phyloP scores from a whole-genome alignment of 139 green algal species.

The Diplosphaera chodatii region DNA sequence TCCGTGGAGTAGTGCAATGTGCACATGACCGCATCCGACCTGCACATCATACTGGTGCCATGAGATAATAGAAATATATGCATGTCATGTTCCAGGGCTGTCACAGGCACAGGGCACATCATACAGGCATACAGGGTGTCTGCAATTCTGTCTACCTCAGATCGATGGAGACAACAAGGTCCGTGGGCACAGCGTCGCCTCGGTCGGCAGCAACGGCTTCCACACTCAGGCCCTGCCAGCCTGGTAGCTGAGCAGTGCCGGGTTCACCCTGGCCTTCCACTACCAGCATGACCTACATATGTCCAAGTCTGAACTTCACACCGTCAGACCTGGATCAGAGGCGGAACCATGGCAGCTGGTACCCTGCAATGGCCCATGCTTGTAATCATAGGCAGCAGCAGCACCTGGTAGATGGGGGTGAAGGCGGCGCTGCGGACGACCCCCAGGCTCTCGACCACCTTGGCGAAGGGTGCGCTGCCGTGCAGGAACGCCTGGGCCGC shows the following conservation, averaged over 20 bases:
- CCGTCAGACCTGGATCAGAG: too few relatives aligned
- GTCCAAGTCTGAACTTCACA: too few relatives aligned
- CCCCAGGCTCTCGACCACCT: slow-evolving; percentile 5
- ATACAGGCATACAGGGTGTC: neutral
- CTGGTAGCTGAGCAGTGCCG: neutral
- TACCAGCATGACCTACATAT: neutral
- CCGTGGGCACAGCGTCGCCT: neutral
- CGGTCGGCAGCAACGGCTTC: neutral
- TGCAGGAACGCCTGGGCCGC: neutral
- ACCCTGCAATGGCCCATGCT: neutral
- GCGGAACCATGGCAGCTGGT: neutral
- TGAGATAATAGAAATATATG: too few relatives aligned
- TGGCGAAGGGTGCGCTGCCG: neutral
- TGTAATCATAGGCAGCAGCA: neutral
- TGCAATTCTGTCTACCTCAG: neutral
- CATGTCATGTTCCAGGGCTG: too few relatives aligned
- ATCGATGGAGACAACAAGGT: neutral
- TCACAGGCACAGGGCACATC: too few relatives aligned
- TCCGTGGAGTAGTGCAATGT: neutral
- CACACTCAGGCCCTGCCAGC: neutral
- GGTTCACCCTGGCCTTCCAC: neutral
- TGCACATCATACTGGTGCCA: neutral
- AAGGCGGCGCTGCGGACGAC: neutral
- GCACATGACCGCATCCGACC: neutral
- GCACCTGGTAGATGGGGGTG: slow-evolving; percentile 13